Conservation (phyloP, 495 filamentous ascomycete genomes). For the Entonaema liquescens region DNA sequence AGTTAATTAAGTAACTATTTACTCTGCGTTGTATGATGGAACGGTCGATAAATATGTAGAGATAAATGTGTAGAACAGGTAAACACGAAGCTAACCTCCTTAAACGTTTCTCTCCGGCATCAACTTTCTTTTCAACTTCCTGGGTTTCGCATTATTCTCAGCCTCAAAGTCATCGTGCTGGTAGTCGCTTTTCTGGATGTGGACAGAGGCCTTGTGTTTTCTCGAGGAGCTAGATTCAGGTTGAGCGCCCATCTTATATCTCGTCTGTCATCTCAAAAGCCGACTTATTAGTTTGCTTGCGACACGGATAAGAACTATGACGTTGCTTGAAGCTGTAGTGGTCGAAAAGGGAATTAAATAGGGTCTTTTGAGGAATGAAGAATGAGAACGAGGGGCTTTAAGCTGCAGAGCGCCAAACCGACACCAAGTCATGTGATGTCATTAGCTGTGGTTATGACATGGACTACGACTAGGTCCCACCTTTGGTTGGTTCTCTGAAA, state of each 20-base stretch:
- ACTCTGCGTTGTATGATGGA: neutral
- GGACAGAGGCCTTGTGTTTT: slow-evolving; percentile 32
- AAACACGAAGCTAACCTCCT: slow-evolving; percentile 22
- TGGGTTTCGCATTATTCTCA: slow-evolving; percentile 9
- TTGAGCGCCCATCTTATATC: neutral
- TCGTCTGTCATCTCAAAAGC: neutral
- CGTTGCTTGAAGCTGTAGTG: too few relatives aligned
- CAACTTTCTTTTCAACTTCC: neutral
- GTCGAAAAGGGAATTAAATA: too few relatives aligned
- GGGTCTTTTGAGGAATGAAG: too few relatives aligned
- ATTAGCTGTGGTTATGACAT: too few relatives aligned
- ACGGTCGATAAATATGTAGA: neutral
- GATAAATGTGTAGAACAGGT: too few relatives aligned
- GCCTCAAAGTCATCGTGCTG: neutral
- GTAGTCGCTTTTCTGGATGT: neutral
- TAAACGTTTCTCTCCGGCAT: slow-evolving; percentile 32
- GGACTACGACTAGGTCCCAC: too few relatives aligned
- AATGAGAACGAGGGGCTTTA: neutral
- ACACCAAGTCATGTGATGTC: neutral
- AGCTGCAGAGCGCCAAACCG: neutral
- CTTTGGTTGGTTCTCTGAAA: too few relatives aligned
- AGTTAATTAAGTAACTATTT: too few relatives aligned
- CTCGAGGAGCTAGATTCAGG: neutral
- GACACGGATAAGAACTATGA: neutral
- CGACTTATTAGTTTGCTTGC: neutral